These are phyloP conservation scores for Aspergillus pseudoglaucus DNA, from an alignment of 2,329 filamentous ascomycete species.

Conservation along the genomic window DNA sequence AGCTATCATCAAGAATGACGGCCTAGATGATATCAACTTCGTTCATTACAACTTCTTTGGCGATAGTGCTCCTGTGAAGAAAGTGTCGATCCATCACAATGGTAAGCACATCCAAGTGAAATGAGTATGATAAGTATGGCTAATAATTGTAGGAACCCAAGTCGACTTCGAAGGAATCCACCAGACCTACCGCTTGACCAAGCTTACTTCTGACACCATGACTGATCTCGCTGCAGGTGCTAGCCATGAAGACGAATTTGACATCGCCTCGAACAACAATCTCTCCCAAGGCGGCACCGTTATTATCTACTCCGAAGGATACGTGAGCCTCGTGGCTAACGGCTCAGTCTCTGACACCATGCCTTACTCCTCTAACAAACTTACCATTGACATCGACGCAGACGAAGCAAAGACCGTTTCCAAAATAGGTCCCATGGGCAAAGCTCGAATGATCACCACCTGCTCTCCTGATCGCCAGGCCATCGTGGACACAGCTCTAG, in stretches of 20 bases:
- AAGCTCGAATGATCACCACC: conserved; percentile 47
- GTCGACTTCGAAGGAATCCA: conserved; percentile 29
- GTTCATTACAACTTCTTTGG: conserved; percentile 33
- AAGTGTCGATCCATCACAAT: conserved; percentile 27
- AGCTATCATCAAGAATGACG: conserved; percentile 30
- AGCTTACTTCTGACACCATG: conserved; percentile 23
- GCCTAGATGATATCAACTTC: conserved; percentile 25
- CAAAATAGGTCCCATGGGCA: conserved; percentile 36
- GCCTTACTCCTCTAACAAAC: conserved; percentile 53
- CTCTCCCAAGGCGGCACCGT: conserved; percentile 47
- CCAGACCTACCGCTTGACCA: conserved; percentile 18
- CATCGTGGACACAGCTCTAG: conserved; percentile 46
- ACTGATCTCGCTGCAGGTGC: conserved; percentile 25
- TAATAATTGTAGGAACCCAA: conserved; percentile 15
- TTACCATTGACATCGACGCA: conserved; percentile 54
- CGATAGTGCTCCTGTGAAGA: conserved; percentile 29
- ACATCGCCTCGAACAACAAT: conserved; percentile 34
- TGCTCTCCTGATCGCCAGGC: conserved; percentile 47
- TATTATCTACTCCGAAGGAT: conserved; percentile 51
- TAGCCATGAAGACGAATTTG: conserved; percentile 25
- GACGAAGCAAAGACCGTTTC: conserved; percentile 46
- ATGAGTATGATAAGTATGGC: background rate
- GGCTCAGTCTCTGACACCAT: conserved; percentile 50
- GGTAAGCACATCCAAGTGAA: conserved; percentile 11
- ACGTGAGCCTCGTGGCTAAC: conserved; percentile 50